Evolutionary conservation across 169 alveolate genomes (phyloP), one percentile per base, ranked within the genome.

Genomic region (Plasmodium blacklocki): DNA sequence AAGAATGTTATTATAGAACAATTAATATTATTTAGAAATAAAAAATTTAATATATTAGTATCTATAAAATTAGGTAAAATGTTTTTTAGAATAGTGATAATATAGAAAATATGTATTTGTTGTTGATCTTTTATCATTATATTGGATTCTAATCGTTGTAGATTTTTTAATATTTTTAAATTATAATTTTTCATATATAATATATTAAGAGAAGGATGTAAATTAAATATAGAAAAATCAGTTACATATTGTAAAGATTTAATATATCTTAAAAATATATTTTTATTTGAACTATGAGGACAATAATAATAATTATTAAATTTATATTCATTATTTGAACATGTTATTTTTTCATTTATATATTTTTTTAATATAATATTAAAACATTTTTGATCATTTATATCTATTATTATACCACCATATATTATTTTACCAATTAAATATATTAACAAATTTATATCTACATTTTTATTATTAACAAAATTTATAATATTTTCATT

Each of bases 341-440:
- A 83, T 54, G 70, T 83, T 7, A 83, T 64, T 62, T 68, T 68
- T 19, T 83, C 91, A 58, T 68, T 83, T 12, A 83, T 52, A 43
- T 83, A 83, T n/a, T 83, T 83, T 59, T 83, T 83, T 26, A 83
- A 60, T 2, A 83, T 83, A 11, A 54, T 83, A 26, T 83, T 83
- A 68, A 83, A 83, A 60, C 91, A 83, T 68, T 73, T 67, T 29
- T 83, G 91, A 68, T 83, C 91, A 49, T 62, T 83, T 1, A 32
- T 32, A 60, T 83, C 91, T 68, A 68, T 83, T 83, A 83, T 83
- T n/a, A 72, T 83, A 49, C 91, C 91, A 56, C 91, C 91, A 67
- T 83, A 83, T 39, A 83, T 83, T 2, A 83, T 68, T 56, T 83
- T 83, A 3, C 91, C 91, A 68, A 83, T 83, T 68, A 83, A 62